phyloP scores from a whole-genome alignment of 1,284 basidiomycete species.

The Ganoderma boninense region DNA sequence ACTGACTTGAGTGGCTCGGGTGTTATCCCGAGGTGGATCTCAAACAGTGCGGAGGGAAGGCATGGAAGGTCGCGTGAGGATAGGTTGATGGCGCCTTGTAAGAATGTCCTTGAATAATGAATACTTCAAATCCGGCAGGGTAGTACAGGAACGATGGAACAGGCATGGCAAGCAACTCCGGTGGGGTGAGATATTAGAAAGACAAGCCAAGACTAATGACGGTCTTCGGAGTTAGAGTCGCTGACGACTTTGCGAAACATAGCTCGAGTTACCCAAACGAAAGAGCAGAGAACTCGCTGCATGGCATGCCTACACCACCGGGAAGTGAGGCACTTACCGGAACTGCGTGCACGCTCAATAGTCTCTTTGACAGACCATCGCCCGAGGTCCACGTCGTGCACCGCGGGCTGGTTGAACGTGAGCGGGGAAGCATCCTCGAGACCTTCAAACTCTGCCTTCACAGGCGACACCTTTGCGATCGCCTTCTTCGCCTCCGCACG shows the following conservation, averaged over 20 bases:
- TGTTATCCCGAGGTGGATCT: slow-evolving; percentile 77
- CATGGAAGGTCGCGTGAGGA: slow-evolving; percentile 74
- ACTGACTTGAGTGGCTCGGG: slow-evolving; percentile 71
- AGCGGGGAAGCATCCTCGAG: slow-evolving; percentile 58
- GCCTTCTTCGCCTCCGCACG: slow-evolving; percentile 78
- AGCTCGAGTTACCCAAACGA: neutral
- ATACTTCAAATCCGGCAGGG: slow-evolving; percentile 33
- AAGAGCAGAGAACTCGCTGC: slow-evolving; percentile 13
- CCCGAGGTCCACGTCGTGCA: slow-evolving; percentile 66
- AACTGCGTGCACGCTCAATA: slow-evolving; percentile 77
- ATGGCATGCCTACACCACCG: slow-evolving; percentile 28
- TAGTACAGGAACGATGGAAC: slow-evolving; percentile 13
- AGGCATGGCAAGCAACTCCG: slow-evolving; percentile 30
- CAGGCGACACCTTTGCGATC: slow-evolving; percentile 36
- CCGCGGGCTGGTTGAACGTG: slow-evolving; percentile 43
- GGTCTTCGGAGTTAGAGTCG: neutral
- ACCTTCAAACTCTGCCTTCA: slow-evolving; percentile 41
- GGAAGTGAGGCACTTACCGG: slow-evolving; percentile 57
- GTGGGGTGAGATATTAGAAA: neutral
- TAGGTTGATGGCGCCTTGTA: slow-evolving; percentile 73
- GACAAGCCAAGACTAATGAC: neutral
- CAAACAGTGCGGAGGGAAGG: slow-evolving; percentile 80
- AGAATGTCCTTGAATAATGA: slow-evolving; percentile 33
- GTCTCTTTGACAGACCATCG: slow-evolving; percentile 75
- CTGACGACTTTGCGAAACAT: neutral